phyloP scores from a whole-genome alignment of 768 basidiomycete species.

The Pleurotus pulmonarius region DNA sequence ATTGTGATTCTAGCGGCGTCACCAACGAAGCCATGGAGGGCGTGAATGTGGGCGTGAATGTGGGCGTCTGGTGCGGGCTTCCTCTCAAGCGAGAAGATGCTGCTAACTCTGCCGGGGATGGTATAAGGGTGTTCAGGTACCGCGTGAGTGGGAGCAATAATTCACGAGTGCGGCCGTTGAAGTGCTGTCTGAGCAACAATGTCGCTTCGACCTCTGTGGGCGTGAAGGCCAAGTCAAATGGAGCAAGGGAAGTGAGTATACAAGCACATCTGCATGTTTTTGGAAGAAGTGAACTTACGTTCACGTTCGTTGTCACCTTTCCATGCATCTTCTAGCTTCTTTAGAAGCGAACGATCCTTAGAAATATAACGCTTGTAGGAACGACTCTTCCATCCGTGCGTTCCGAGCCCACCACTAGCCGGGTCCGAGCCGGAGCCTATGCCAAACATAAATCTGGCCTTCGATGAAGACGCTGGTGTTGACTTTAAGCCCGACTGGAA shows the following conservation, averaged over 20 bases:
- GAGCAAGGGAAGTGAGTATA: conserved; percentile 7
- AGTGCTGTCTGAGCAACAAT: conserved; percentile 71
- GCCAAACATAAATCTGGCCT: conserved; percentile 17
- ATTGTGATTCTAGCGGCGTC: neutral
- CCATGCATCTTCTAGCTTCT: conserved; percentile 63
- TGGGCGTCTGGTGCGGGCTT: neutral
- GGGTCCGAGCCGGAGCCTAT: neutral
- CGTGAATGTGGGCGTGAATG: conserved; percentile 9
- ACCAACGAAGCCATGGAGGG: conserved; percentile 9
- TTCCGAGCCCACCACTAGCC: conserved; percentile 2
- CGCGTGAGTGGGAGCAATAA: conserved; percentile 87
- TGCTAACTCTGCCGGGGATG: conserved; percentile 54
- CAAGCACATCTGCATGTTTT: conserved; percentile 34
- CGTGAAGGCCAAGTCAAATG: neutral
- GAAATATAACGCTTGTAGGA: conserved; percentile 82
- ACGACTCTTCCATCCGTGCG: conserved; percentile 65
- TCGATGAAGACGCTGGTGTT: conserved; percentile 12
- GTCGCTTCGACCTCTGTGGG: conserved; percentile 56
- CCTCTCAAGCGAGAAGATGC: conserved; percentile 21
- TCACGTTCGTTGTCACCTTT: conserved; percentile 37
- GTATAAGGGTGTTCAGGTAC: conserved; percentile 87
- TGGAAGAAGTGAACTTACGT: neutral
- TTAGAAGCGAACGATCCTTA: conserved; percentile 75
- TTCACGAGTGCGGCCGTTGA: conserved; percentile 80
- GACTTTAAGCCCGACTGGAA: neutral